phyloP scores from a whole-genome alignment of 2,329 filamentous ascomycete species.

The Arthroderma sp. region DNA sequence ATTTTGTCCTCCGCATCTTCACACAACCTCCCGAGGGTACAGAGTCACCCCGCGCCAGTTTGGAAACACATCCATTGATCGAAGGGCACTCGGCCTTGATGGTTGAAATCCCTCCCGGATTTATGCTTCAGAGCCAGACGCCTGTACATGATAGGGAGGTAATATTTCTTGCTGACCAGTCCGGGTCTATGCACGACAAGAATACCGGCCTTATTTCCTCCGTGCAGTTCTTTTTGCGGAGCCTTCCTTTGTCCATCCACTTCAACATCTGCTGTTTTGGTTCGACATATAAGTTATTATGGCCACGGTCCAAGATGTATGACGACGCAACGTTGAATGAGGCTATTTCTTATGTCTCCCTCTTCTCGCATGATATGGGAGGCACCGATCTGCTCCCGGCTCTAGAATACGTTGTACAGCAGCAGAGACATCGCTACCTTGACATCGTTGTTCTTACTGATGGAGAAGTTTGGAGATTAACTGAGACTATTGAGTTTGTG shows the following conservation, averaged over 20 bases:
- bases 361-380: constrained; percentile 1
- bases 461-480: constrained; percentile 10
- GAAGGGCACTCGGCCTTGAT: constrained; percentile 8
- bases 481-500: constrained; percentile 5
- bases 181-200: constrained; percentile 9
- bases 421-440: not conserved
- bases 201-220: constrained; percentile 3
- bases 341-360: not conserved
- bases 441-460: constrained; percentile 10
- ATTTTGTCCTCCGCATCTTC: not conserved
- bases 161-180: constrained; percentile 9
- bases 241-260: constrained; percentile 6
- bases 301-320: constrained; percentile 1
- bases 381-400: constrained; percentile 9
- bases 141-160: constrained; percentile 4
- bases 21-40: not conserved
- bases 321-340: not conserved
- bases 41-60: not conserved
- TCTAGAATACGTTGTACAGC: not conserved
- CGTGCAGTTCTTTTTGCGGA: constrained; percentile 8
- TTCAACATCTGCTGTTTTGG: constrained; percentile 13
- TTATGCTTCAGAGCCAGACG: constrained; percentile 2
- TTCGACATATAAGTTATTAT: not conserved
- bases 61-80: constrained; percentile 5
- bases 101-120: constrained; percentile 6